These are phyloP conservation scores for Bathelium albidoporum DNA, from an alignment of 495 filamentous ascomycete genomes.

Conservation along the genomic window DNA sequence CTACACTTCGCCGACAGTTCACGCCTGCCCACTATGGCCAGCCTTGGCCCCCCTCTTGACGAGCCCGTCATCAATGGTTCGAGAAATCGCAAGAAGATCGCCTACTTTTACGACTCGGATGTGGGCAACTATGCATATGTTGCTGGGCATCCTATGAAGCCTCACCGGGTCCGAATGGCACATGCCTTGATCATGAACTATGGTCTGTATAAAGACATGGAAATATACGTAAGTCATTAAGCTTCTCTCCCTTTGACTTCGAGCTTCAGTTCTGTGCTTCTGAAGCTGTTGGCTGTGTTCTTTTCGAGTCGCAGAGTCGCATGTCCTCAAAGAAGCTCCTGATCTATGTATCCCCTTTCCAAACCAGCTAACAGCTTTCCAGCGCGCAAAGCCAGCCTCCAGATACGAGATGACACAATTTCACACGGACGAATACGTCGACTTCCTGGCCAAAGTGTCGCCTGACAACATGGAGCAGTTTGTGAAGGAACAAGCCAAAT, in stretches of 20 bases:
- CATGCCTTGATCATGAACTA: conserved; percentile 99
- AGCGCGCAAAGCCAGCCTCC: conserved; percentile 95
- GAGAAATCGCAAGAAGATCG: conserved; percentile 55
- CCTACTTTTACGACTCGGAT: conserved; percentile 97
- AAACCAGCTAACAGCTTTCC: not conserved
- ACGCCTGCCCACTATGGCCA: not conserved
- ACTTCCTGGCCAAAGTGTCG: conserved; percentile 91
- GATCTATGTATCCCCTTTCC: not conserved
- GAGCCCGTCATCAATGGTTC: conserved; percentile 5
- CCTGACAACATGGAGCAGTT: conserved; percentile 98
- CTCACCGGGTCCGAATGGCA: conserved; percentile 91
- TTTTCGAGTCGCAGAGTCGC: not conserved
- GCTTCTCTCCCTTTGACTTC: not conserved
- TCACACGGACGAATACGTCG: conserved; percentile 98
- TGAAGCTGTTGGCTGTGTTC: not conserved
- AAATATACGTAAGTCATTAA: conserved; percentile 73
- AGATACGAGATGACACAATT: conserved; percentile 99
- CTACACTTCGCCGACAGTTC: not conserved
- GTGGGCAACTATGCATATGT: conserved; percentile 97
- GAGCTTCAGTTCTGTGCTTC: not conserved
- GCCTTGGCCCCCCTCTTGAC: conserved; percentile 7
- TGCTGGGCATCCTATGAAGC: conserved; percentile 98
- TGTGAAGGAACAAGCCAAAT: conserved; percentile 85
- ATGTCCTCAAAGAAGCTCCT: not conserved
- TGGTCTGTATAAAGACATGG: conserved; percentile 95